These are phyloP conservation scores for Colletotrichum cuscutae DNA, from an alignment of 2,329 filamentous ascomycete species.

Conservation along the genomic window DNA sequence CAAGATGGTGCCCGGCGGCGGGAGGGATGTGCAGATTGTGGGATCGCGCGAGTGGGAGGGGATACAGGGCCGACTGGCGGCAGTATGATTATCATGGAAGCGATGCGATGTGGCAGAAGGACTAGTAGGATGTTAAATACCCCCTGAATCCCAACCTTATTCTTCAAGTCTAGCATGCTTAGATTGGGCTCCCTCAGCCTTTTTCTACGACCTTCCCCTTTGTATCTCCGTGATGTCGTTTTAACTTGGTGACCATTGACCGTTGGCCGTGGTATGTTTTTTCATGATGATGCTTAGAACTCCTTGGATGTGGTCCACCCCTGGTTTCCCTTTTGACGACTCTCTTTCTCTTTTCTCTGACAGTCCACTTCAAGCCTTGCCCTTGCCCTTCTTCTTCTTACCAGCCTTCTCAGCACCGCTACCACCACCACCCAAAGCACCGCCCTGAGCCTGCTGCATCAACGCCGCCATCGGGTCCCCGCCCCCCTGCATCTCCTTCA, in stretches of 20 bases:
- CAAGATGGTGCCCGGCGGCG: constrained; percentile 51
- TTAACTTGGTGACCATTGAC: neutral
- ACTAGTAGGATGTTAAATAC: constrained; percentile 30
- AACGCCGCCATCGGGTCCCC: constrained; percentile 58
- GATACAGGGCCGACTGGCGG: constrained; percentile 56
- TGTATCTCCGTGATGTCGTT: neutral
- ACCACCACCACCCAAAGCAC: constrained; percentile 38
- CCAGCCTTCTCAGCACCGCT: constrained; percentile 51
- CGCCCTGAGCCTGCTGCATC: constrained; percentile 49
- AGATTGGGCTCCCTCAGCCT: neutral
- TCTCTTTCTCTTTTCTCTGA: neutral
- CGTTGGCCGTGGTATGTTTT: neutral
- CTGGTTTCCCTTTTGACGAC: neutral
- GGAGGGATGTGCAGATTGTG: constrained; percentile 60
- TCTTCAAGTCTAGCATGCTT: neutral
- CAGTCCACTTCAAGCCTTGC: constrained; percentile 46
- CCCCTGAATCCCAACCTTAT: constrained; percentile 8
- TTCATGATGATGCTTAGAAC: neutral
- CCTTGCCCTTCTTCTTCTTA: constrained; percentile 63
- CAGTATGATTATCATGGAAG: constrained; percentile 36
- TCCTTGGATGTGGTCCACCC: constrained; percentile 7
- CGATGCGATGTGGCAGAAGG: constrained; percentile 21
- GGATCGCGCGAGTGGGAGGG: constrained; percentile 67
- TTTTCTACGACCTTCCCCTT: neutral
- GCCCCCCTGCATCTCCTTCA: constrained; percentile 83